Percentiles rank a stretch among this genome's conserved stretches.
Evolutionary conservation across 768 basidiomycete species (phyloP).

Genomic region (Fibroporia radiculosa): DNA sequence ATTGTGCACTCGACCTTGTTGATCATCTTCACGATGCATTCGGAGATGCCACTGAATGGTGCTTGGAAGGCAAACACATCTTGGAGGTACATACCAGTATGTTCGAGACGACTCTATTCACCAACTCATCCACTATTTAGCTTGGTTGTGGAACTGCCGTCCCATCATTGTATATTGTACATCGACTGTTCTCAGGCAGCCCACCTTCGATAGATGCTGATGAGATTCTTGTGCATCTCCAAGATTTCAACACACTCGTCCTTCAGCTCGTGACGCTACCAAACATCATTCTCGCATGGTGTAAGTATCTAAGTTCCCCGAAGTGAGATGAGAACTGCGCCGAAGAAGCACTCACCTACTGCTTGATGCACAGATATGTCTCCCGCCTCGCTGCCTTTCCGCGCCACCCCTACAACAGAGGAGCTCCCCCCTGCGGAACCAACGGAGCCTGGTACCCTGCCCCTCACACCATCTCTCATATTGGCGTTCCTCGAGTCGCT

Average conservation of each 20-base stretch:
- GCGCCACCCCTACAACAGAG: conserved; percentile 19
- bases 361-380: conserved; percentile 55
- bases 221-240: conserved; percentile 61
- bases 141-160: conserved; percentile 91
- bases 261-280: conserved; percentile 73
- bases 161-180: conserved; percentile 70
- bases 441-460: conserved; percentile 45
- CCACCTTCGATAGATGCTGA: conserved; percentile 11
- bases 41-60: conserved; percentile 17
- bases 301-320: conserved; percentile 41
- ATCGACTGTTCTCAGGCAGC: conserved; percentile 41
- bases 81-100: no score
- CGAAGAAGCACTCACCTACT: not conserved
- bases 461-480: conserved; percentile 58
- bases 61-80: conserved; percentile 42
- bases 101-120: no score
- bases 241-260: conserved; percentile 87
- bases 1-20: conserved; percentile 86
- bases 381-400: conserved; percentile 43
- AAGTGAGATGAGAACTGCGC: no score
- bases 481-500: conserved; percentile 60
- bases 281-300: conserved; percentile 76
- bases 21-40: conserved; percentile 43
- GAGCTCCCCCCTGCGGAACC: conserved; percentile 25
- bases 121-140: conserved; percentile 35